Base-by-base conservation (phyloP, 192 early-diverging fungal species). In the Backusella psychrophila region DNA sequence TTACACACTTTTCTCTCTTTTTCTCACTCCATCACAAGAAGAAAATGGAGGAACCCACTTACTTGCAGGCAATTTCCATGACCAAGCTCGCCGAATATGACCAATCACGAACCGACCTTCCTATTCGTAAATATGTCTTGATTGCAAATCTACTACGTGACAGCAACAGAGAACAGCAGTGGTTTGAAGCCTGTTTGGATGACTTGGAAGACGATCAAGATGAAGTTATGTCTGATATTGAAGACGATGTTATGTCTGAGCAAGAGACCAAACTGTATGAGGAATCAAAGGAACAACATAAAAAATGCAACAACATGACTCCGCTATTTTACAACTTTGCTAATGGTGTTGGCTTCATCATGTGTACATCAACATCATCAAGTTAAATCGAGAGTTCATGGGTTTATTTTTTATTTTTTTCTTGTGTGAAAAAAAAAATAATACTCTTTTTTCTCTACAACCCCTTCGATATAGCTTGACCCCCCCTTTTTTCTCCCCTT, bases 121-220 rank as follows among this genome's bases (percentile, higher is more conserved):
- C 70, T 6, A 71, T 71, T 5, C 70, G 70, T n/a, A 71, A 71
- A 71, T 71, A 71, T 15, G 42, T 71, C 41, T 44, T 71, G 44
- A 71, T 71, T 17, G 42, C 21, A 14, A 71, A 71, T 31, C 19
- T 71, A 71, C 70, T 71, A 34, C 70, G 70, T 12, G 68, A 69
- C 35, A 19, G 39, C 1, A 21, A 69, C 6, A 39, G 7, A 8
- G 70, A 71, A 34, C 70, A 71, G 6, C 7, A 71, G 4, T 71
- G 70, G 70, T 49, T 71, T 71, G 70, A 71, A 2, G 26, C 39
- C 33, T 71, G 70, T 31, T 46, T 71, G 21, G 39, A 71, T 33
- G 42, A 71, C 29, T 17, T 71, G 26, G 26, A 71, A 29, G 39
- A 71, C 31, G 70, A 71, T 29, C 41, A 70, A 4, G 35, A 44